Conservation (phyloP, 306 rosid species). For the Gastrolobium bilobum region DNA sequence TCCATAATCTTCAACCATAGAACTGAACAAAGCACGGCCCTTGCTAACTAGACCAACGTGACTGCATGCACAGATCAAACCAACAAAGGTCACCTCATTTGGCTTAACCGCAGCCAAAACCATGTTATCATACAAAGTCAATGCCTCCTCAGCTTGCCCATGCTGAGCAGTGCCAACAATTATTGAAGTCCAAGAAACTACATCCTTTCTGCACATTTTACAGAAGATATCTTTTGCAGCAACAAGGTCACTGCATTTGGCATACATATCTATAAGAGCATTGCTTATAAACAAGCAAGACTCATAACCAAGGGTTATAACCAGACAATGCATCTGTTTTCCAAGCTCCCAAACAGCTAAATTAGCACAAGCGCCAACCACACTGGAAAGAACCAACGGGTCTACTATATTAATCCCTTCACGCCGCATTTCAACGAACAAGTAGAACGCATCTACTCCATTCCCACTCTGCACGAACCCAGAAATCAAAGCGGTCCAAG, state of each 20-base stretch:
- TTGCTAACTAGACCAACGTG: conserved; percentile 75
- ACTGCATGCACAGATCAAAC: conserved; percentile 88
- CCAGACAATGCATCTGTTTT: conserved; percentile 74
- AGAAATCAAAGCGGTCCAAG: conserved; percentile 93
- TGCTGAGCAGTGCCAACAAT: conserved; percentile 88
- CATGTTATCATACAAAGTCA: conserved; percentile 76
- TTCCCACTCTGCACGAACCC: conserved; percentile 90
- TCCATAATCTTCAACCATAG: conserved; percentile 71
- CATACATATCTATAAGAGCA: conserved; percentile 89
- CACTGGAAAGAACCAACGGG: conserved; percentile 85
- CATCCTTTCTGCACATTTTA: conserved; percentile 69
- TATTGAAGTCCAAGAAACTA: conserved; percentile 93
- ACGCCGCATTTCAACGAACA: conserved; percentile 78
- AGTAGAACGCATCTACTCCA: conserved; percentile 60
- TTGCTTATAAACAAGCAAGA: conserved; percentile 85
- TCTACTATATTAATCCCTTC: conserved; percentile 70
- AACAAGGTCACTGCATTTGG: conserved; percentile 82
- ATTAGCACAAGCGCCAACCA: conserved; percentile 84
- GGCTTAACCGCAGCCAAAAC: conserved; percentile 69
- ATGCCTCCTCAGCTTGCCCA: conserved; percentile 80
- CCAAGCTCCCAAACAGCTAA: conserved; percentile 80
- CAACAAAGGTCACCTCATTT: conserved; percentile 90
- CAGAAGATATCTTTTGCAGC: conserved; percentile 71
- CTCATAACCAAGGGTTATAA: conserved; percentile 74
- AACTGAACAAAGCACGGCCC: conserved; percentile 74